These are phyloP conservation scores for Pichia pseudocactophila DNA, from an alignment of 805 yeast species.

Conservation along the genomic window DNA sequence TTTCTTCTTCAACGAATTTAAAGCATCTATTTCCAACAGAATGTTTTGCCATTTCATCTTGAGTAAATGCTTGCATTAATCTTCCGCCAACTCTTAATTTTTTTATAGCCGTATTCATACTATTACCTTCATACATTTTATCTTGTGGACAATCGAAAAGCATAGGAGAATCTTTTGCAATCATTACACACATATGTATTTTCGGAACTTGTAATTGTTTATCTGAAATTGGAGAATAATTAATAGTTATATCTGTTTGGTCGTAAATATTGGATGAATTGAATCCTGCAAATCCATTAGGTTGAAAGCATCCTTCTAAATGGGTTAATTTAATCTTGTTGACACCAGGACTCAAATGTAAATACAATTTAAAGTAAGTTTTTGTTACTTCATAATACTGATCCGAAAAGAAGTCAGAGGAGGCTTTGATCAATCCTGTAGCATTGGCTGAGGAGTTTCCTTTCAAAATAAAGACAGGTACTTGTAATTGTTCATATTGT, in stretches of 20 bases:
- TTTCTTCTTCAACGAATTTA: slow-evolving; percentile 60
- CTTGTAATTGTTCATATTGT: slow-evolving; percentile 29
- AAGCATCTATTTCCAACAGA: slow-evolving; percentile 77
- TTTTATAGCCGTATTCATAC: slow-evolving; percentile 57
- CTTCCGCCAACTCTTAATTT: slow-evolving; percentile 78
- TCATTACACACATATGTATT: slow-evolving; percentile 66
- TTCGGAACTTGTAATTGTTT: slow-evolving; percentile 46
- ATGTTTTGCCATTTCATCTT: slow-evolving; percentile 74
- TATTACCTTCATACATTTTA: slow-evolving; percentile 50
- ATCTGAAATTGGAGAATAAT: slow-evolving; percentile 43
- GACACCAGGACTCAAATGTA: slow-evolving; percentile 48
- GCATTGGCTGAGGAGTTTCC: slow-evolving; percentile 30
- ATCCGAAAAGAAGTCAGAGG: slow-evolving; percentile 48
- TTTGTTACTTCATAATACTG: slow-evolving; percentile 60
- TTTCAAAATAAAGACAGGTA: slow-evolving; percentile 42
- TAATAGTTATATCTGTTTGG: slow-evolving; percentile 22
- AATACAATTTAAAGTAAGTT: slow-evolving; percentile 69
- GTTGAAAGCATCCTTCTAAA: slow-evolving; percentile 27
- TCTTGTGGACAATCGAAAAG: slow-evolving; percentile 60
- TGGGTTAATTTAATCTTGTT: slow-evolving; percentile 50
- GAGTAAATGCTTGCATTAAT: slow-evolving; percentile 84
- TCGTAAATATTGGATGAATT: slow-evolving; percentile 11
- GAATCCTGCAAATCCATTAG: slow-evolving; percentile 28
- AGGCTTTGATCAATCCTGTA: slow-evolving; percentile 35
- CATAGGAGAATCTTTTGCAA: slow-evolving; percentile 69